phyloP scores from a whole-genome alignment of 2,329 filamentous ascomycete species.

The Hysterium pulicare region DNA sequence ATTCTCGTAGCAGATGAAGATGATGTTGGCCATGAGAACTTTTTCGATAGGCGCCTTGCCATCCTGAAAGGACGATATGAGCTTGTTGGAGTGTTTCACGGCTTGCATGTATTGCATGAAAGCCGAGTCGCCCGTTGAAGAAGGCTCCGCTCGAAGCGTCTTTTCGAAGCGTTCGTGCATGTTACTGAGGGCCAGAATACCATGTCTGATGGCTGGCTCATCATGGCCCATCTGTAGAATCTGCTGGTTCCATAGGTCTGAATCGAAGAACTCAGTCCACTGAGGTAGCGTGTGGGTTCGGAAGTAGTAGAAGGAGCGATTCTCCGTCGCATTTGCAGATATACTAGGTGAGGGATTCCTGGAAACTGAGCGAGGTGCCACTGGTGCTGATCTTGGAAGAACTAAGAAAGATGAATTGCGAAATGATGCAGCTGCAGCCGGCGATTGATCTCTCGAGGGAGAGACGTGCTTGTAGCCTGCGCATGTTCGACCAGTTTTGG shows the following conservation, averaged over 20 bases:
- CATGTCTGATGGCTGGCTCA: slow-evolving; percentile 30
- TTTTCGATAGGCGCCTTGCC: slow-evolving; percentile 22
- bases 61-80: slow-evolving; percentile 18
- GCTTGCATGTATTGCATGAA: slow-evolving; percentile 29
- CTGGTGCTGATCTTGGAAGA: slow-evolving; percentile 16
- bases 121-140: slow-evolving; percentile 19
- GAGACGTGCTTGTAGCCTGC: slow-evolving; percentile 32
- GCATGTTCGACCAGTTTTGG: slow-evolving; percentile 35
- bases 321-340: slow-evolving; percentile 21
- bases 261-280: slow-evolving; percentile 32
- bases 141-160: slow-evolving; percentile 11
- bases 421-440: slow-evolving; percentile 19
- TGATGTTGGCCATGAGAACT: slow-evolving; percentile 27
- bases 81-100: slow-evolving; percentile 25
- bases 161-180: slow-evolving; percentile 27
- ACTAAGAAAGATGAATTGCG: slow-evolving; percentile 26
- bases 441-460: slow-evolving; percentile 9
- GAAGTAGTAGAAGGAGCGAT: slow-evolving; percentile 28
- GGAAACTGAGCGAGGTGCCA: slow-evolving; percentile 8
- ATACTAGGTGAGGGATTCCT: slow-evolving; percentile 18
- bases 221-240: slow-evolving; percentile 24
- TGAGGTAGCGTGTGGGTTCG: slow-evolving; percentile 23
- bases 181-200: slow-evolving; percentile 25
- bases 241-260: slow-evolving; percentile 26
- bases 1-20: slow-evolving; percentile 31